These are phyloP conservation scores for Mycena vitilis DNA, from an alignment of 768 basidiomycete genomes.

Conservation along the genomic window DNA sequence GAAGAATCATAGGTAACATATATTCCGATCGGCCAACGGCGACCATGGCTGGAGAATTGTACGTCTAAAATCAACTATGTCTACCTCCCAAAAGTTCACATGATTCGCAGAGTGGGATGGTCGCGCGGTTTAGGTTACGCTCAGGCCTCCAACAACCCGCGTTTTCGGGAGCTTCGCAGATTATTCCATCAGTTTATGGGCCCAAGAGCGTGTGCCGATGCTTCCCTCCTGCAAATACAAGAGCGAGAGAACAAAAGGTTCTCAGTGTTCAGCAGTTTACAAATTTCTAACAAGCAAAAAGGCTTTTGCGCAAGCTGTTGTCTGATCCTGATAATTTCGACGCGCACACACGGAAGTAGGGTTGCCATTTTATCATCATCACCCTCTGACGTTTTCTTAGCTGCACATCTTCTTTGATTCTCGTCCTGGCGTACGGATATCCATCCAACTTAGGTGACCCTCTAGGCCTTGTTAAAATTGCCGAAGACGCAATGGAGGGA, in stretches of 20 bases:
- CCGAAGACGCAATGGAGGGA: constrained; percentile 48
- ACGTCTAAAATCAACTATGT: constrained; percentile 1
- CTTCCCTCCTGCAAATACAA: constrained; percentile 30
- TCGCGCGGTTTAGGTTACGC: constrained; percentile 49
- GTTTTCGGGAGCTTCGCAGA: constrained; percentile 49
- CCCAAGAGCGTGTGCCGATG: constrained; percentile 39
- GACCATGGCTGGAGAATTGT: constrained; percentile 49
- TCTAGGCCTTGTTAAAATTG: constrained; percentile 45
- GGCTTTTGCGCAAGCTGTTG: constrained; percentile 21
- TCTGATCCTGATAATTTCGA: constrained; percentile 26
- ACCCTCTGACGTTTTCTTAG: constrained; percentile 12
- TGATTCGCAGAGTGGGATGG: constrained; percentile 45
- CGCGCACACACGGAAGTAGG: constrained; percentile 22
- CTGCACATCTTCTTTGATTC: constrained; percentile 41
- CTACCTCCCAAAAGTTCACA: neutral
- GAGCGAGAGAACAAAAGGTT: constrained; percentile 28
- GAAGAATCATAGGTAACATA: constrained; percentile 38
- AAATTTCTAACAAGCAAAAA: neutral
- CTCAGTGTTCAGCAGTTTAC: too few relatives aligned
- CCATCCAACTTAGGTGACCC: constrained; percentile 35
- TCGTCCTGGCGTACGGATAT: constrained; percentile 43
- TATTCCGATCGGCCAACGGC: constrained; percentile 48
- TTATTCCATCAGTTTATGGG: constrained; percentile 49
- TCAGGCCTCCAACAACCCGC: constrained; percentile 43
- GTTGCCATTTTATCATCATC: neutral